Evolutionary conservation across 768 basidiomycete genomes (phyloP).

Genomic region (Guyanaporus albipodus): DNA sequence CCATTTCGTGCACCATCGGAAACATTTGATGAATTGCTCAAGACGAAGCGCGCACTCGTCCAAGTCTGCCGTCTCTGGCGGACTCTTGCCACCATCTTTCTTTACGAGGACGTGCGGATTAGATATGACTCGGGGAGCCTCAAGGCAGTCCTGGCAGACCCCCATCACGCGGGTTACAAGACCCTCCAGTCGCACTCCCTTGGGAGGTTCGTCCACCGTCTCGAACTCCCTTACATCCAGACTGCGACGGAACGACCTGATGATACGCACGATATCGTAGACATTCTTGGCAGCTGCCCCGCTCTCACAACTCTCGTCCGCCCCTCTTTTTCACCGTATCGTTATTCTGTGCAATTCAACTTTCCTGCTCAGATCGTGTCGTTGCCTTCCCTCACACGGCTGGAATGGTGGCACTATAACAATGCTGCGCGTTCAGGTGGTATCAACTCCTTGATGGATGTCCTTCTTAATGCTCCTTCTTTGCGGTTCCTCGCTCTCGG

Average conservation of each 20-base stretch:
- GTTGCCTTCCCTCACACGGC: slow-evolving; percentile 50
- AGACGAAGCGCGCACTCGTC: slow-evolving; percentile 40
- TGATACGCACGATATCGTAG: slow-evolving; percentile 35
- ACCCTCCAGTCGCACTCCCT: slow-evolving; percentile 18
- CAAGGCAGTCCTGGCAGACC: slow-evolving; percentile 28
- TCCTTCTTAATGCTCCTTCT: slow-evolving; percentile 51
- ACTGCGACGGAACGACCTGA: slow-evolving; percentile 39
- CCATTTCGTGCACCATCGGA: slow-evolving; percentile 44
- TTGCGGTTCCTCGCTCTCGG: slow-evolving; percentile 56
- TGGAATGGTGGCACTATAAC: slow-evolving; percentile 66
- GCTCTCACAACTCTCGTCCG: slow-evolving; percentile 54
- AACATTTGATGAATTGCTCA: slow-evolving; percentile 29
- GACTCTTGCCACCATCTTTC: slow-evolving; percentile 39
- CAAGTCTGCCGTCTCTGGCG: slow-evolving; percentile 59
- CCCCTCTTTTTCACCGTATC: slow-evolving; percentile 30
- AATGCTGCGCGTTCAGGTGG: slow-evolving; percentile 59
- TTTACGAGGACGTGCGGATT: slow-evolving; percentile 55
- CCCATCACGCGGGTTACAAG: slow-evolving; percentile 7
- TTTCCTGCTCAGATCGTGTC: slow-evolving; percentile 46
- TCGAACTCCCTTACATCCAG: slow-evolving; percentile 53
- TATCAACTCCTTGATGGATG: slow-evolving; percentile 55
- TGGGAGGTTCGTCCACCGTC: slow-evolving; percentile 46
- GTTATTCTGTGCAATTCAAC: slow-evolving; percentile 42
- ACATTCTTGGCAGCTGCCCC: slow-evolving; percentile 47
- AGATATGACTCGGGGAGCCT: slow-evolving; percentile 30